Evolutionary conservation across 495 filamentous ascomycete genomes (phyloP).

Genomic region (Aspergillus kassunensis): DNA sequence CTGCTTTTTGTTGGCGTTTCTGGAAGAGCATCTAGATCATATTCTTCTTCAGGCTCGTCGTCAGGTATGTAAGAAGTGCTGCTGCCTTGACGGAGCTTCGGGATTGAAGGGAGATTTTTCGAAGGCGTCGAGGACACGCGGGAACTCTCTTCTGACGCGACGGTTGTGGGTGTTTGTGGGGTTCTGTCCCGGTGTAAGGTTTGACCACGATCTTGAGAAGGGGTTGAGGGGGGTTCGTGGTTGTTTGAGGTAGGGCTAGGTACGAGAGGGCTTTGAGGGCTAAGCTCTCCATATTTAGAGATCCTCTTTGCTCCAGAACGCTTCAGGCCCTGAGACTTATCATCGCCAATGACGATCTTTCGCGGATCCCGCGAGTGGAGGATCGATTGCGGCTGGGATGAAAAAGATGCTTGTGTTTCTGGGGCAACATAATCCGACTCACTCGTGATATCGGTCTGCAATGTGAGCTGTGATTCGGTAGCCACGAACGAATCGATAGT

Average conservation of each 20-base stretch:
- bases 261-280: slow-evolving; percentile 24
- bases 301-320: slow-evolving; percentile 53
- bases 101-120: slow-evolving; percentile 53
- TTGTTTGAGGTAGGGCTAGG: slow-evolving; percentile 11
- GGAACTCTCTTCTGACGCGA: slow-evolving; percentile 26
- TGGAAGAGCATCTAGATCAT: slow-evolving; percentile 24
- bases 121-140: slow-evolving; percentile 57
- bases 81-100: slow-evolving; percentile 47
- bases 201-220: slow-evolving; percentile 25
- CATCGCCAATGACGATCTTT: slow-evolving; percentile 21
- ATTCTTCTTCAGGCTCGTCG: slow-evolving; percentile 32
- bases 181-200: slow-evolving; percentile 16
- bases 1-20: slow-evolving; percentile 36
- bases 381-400: slow-evolving; percentile 20
- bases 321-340: slow-evolving; percentile 41
- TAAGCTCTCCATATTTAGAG: slow-evolving; percentile 41
- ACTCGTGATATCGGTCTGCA: slow-evolving; percentile 33
- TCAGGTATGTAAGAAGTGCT: slow-evolving; percentile 36
- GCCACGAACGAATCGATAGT: slow-evolving; percentile 29
- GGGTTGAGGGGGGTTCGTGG: slow-evolving; percentile 6
- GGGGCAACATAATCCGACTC: slow-evolving; percentile 35
- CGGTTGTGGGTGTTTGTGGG: slow-evolving; percentile 21
- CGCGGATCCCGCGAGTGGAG: slow-evolving; percentile 28
- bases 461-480: slow-evolving; percentile 29
- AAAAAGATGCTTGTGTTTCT: slow-evolving; percentile 23